These are phyloP conservation scores for Nemania sp. DNA, from an alignment of 2,329 filamentous ascomycete genomes.

Conservation along the genomic window DNA sequence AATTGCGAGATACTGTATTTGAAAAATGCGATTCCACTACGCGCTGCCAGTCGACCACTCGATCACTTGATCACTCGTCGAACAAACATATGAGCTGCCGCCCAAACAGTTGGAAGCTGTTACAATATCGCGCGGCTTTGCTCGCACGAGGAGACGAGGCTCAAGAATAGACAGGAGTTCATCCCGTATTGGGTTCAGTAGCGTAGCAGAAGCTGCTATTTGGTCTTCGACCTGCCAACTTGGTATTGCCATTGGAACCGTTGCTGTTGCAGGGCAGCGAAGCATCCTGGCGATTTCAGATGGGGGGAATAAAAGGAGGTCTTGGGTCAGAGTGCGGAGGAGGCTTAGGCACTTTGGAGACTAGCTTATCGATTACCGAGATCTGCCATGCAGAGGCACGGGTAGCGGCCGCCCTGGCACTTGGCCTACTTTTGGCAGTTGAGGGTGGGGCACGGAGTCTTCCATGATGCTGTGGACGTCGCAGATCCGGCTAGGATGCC, in stretches of 20 bases:
- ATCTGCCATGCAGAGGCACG: slow-evolving; percentile 3
- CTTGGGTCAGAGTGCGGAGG: slow-evolving; percentile 2
- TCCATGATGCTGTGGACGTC: slow-evolving; percentile 43
- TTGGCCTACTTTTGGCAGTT: slow-evolving; percentile 2
- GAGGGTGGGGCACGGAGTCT: slow-evolving; percentile 13
- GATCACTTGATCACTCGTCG: too few relatives aligned
- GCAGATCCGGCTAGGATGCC: slow-evolving; percentile 35
- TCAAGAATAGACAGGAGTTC: slow-evolving; percentile 4
- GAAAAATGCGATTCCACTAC: background rate
- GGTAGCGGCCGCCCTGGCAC: background rate
- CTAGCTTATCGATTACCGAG: slow-evolving; percentile 24
- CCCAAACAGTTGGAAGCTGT: too few relatives aligned
- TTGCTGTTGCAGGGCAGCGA: slow-evolving; percentile 9
- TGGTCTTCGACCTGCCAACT: background rate
- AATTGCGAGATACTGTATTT: background rate
- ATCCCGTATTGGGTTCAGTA: slow-evolving; percentile 2
- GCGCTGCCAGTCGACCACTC: too few relatives aligned
- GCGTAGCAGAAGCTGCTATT: background rate
- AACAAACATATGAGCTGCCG: too few relatives aligned
- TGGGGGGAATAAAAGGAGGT: slow-evolving; percentile 12
- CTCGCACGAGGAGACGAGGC: too few relatives aligned
- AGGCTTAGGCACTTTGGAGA: slow-evolving; percentile 1
- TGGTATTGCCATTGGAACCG: slow-evolving; percentile 8
- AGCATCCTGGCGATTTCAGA: slow-evolving; percentile 6
- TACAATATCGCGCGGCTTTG: too few relatives aligned